Conservation (phyloP, 2,329 filamentous ascomycete genomes). For the Tolypocladium tropicale region DNA sequence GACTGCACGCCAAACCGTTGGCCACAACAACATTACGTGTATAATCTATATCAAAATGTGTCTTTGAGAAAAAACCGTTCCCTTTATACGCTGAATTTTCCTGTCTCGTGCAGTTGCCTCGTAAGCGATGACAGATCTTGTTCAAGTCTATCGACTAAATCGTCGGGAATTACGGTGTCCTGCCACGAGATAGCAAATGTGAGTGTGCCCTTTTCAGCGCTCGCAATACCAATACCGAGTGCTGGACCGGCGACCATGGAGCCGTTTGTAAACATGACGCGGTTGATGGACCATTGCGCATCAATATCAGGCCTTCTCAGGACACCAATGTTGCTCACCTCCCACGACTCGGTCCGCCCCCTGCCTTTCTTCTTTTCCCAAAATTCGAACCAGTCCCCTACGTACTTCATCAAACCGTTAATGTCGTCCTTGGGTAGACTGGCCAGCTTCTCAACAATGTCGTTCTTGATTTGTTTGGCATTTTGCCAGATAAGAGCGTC, state of each 20-base stretch:
- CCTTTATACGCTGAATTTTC: constrained; percentile 8
- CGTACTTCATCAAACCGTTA: constrained; percentile 27
- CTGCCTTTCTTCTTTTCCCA: constrained; percentile 31
- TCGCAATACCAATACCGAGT: constrained; percentile 34
- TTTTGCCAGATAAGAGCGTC: constrained; percentile 30
- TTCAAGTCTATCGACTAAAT: constrained; percentile 24
- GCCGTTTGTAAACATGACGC: constrained; percentile 40
- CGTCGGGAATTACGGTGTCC: constrained; percentile 28
- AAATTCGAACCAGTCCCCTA: constrained; percentile 32
- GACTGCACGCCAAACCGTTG: no score
- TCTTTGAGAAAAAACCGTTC: constrained; percentile 12
- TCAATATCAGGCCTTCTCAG: constrained; percentile 12
- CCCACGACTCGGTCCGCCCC: constrained; percentile 33
- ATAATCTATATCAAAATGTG: no score
- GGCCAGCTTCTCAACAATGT: constrained; percentile 20
- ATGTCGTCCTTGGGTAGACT: constrained; percentile 32
- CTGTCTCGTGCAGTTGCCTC: constrained; percentile 12
- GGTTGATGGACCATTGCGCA: constrained; percentile 24
- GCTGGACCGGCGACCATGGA: constrained; percentile 31
- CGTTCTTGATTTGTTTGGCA: constrained; percentile 22
- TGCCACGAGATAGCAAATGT: constrained; percentile 36
- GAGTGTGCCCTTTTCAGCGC: constrained; percentile 29
- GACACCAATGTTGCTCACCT: constrained; percentile 42
- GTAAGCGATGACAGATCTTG: constrained; percentile 21
- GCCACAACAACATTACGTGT: no score